Evolutionary conservation across 2,329 filamentous ascomycete species (phyloP), one percentile per base, ranked within the genome.

Genomic region (Xylariales sp.): DNA sequence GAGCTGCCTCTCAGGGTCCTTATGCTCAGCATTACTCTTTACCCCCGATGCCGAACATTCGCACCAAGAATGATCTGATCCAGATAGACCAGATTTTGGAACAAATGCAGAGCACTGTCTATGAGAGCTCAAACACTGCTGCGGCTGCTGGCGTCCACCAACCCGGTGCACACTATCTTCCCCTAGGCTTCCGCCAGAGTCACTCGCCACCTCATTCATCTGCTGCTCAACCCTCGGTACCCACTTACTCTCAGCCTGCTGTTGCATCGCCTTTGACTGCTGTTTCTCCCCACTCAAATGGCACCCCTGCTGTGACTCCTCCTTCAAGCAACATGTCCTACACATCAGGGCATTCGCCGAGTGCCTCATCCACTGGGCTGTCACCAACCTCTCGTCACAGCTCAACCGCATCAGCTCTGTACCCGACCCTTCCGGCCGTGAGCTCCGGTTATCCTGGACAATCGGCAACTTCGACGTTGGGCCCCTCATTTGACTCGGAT

Each of bases 51-150:
- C 81, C 82, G 33, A 94, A 89, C 53, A 75, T 94, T 40, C 83
- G 91, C 56, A 96, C 90, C 33, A 95, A 97, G 75, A 89, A 81
- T 60, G 93, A 98, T 59, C 73, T 98, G 29, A 71, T 95, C 59
- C 89, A 95, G 60, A 90, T 97, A 55, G 93, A 97, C 61, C 85
- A 89, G 56, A 87, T 97, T 61, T 78, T 98, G 39, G 89, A 95
- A 65, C 88, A 96, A 65, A 91, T 97, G 74, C 90, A 96, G 65
- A 83, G 85, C 47, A 96, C 91, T 31, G 88, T 97, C 33, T 97
- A 97, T 59, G 93, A 97, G 66, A 95, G 84, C 60, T 83, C 89
- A 39, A 87, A 82, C 52, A 83, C 89, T 35, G 83, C 88, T 21
- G 87, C 88, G 3, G 80, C 81, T 11, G 83, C 85, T 29, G 85